A percentile compares a stretch with the other conserved stretches of the same genome.
phyloP scores from a whole-genome alignment of 345 rosid species.

The Hypericum androsaemum region DNA sequence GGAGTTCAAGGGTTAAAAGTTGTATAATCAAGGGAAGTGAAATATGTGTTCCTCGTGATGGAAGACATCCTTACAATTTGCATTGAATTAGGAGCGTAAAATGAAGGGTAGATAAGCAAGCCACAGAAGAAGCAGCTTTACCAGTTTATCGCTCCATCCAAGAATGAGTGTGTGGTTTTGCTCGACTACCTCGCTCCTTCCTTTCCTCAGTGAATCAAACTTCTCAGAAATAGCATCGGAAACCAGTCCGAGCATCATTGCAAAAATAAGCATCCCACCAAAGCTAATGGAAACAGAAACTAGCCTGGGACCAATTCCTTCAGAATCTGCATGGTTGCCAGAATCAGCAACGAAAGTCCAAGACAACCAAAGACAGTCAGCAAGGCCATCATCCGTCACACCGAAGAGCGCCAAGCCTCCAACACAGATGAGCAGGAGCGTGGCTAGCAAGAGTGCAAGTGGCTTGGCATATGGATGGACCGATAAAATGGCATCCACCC shows the following conservation, averaged over 20 bases:
- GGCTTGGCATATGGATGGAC: conserved; percentile 68
- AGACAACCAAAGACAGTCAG: conserved; percentile 65
- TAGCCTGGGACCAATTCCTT: conserved; percentile 53
- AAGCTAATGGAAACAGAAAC: conserved; percentile 69
- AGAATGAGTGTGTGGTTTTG: conserved; percentile 60
- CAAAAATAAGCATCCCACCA: conserved; percentile 77
- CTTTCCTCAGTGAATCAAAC: conserved; percentile 64
- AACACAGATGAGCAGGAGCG: conserved; percentile 48
- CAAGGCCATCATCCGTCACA: conserved; percentile 46
- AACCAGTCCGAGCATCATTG: conserved; percentile 77
- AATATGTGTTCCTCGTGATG: no score
- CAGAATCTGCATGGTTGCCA: conserved; percentile 62
- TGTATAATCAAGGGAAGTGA: no score
- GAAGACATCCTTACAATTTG: no score
- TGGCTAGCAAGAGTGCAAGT: conserved; percentile 50
- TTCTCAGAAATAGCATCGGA: conserved; percentile 72
- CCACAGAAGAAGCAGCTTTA: conserved; percentile 23
- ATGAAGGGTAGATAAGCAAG: neutral
- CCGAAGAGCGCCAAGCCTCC: conserved; percentile 66
- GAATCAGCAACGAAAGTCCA: conserved; percentile 66
- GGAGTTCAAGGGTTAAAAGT: no score
- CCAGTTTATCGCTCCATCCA: conserved; percentile 84
- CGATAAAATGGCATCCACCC: conserved; percentile 41
- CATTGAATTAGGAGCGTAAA: neutral
- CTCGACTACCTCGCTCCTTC: conserved; percentile 62